Conservation (phyloP, 129 eudicot genomes). For the Silybum marianum region DNA sequence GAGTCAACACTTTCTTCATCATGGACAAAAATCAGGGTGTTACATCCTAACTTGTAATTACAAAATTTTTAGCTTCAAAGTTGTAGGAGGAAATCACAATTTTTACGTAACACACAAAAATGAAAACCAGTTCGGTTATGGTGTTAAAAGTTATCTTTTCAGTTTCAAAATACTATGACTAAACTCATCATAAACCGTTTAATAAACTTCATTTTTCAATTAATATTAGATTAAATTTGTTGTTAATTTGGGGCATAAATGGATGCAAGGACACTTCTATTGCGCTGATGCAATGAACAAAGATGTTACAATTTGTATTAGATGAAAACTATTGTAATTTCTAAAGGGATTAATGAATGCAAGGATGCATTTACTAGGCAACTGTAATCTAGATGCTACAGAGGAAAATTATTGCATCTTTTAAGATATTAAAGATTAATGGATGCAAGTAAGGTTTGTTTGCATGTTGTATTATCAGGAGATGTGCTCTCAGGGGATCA, state of each 20-base stretch:
- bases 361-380: no score
- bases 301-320: not conserved
- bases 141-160: no score
- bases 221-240: not conserved
- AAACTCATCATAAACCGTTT: not conserved
- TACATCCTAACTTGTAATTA: not conserved
- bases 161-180: not conserved
- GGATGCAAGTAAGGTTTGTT: not conserved
- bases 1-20: no score
- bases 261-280: not conserved
- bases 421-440: not conserved
- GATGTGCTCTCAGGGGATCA: slow-evolving; percentile 84
- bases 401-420: not conserved
- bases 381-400: no score
- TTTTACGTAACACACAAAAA: no score
- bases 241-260: not conserved
- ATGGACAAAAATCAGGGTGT: no score
- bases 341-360: not conserved
- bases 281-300: not conserved
- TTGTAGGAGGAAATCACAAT: not conserved
- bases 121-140: not conserved
- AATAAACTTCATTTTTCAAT: not conserved
- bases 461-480: slow-evolving; percentile 44
- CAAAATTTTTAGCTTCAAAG: not conserved
- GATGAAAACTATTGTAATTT: not conserved